Conservation (phyloP, 352 stramenopile species). For the Phytophthora pisi region DNA sequence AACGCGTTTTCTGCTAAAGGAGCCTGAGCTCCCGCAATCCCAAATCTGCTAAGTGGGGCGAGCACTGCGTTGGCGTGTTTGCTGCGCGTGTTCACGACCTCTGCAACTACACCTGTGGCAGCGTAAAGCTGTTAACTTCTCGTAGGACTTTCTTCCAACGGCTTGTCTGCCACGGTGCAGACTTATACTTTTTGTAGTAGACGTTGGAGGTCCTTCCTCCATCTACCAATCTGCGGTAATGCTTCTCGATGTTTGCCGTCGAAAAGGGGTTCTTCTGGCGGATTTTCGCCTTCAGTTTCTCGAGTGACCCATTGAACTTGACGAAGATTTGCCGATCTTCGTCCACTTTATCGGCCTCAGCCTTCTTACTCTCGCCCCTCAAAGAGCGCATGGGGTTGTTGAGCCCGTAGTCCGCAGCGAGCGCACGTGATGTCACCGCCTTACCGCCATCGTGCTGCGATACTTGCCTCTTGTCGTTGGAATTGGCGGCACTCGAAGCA, state of each 20-base stretch:
- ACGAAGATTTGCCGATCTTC: neutral
- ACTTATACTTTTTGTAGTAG: too few relatives aligned
- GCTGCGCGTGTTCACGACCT: neutral
- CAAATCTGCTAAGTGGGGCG: neutral
- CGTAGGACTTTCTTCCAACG: too few relatives aligned
- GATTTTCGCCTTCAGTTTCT: neutral
- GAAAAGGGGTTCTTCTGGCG: too few relatives aligned
- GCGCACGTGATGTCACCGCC: neutral
- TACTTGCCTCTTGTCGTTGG: slow-evolving; percentile 1
- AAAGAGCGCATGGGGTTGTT: neutral
- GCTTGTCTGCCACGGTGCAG: too few relatives aligned
- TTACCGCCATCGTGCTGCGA: neutral
- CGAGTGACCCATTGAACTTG: neutral
- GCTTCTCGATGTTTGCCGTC: neutral
- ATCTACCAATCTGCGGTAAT: neutral
- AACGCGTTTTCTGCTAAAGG: neutral
- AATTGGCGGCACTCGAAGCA: neutral
- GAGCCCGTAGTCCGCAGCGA: neutral
- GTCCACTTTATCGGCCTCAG: neutral
- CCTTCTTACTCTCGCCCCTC: neutral
- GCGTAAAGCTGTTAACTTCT: neutral
- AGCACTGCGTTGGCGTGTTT: neutral
- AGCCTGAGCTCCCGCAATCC: neutral
- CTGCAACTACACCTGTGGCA: neutral
- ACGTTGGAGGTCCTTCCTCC: neutral